A percentile compares a stretch with the other conserved stretches of the same genome.
These are phyloP conservation scores for Cordyceps javanica DNA, from an alignment of 2,329 filamentous ascomycete genomes.

Conservation along the genomic window DNA sequence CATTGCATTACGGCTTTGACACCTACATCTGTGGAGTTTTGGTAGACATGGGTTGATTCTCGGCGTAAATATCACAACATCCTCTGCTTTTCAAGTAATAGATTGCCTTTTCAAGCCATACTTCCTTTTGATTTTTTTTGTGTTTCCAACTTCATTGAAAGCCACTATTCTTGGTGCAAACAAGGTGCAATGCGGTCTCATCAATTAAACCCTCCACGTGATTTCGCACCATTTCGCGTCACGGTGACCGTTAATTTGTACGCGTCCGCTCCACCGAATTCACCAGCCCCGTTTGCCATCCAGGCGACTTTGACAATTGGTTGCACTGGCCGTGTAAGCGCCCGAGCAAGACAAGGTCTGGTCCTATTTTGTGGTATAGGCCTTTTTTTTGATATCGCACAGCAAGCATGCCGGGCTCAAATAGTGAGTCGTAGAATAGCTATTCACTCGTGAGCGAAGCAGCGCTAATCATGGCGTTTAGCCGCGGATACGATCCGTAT, in stretches of 20 bases:
- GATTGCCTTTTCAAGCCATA: neutral
- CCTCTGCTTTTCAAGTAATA: neutral
- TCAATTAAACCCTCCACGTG: constrained; percentile 12
- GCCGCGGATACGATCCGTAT: constrained; percentile 85
- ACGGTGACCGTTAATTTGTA: neutral
- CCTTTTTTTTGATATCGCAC: too few species aligned
- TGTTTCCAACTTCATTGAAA: too few species aligned
- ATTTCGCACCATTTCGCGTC: constrained; percentile 13
- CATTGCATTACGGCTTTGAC: neutral
- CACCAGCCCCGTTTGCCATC: neutral
- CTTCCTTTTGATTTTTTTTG: neutral
- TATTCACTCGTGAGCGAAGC: neutral
- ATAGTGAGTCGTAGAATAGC: neutral
- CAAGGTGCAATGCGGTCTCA: neutral
- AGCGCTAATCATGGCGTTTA: constrained; percentile 18
- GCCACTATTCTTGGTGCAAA: neutral
- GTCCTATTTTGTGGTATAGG: neutral
- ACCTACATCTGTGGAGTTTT: constrained; percentile 1
- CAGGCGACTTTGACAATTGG: neutral
- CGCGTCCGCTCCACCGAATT: constrained; percentile 6
- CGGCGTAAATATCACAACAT: neutral
- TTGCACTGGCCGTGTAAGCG: neutral
- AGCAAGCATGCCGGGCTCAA: neutral
- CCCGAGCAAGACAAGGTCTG: neutral
- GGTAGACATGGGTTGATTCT: neutral